These are phyloP conservation scores for Coriolopsis trogii DNA, from an alignment of 1,284 basidiomycete species.

Conservation along the genomic window DNA sequence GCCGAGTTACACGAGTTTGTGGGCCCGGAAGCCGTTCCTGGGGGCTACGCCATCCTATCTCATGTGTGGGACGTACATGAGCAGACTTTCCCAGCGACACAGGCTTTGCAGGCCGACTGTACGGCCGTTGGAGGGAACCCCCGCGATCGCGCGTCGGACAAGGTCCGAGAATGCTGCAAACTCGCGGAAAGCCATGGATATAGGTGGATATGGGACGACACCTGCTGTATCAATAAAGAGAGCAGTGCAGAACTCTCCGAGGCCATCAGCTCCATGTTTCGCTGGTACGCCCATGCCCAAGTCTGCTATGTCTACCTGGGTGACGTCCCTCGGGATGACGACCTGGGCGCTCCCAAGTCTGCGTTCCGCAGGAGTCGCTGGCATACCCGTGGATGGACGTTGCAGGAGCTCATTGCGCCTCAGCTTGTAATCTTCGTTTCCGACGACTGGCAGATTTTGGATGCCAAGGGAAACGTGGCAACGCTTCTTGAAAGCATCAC, in stretches of 20 bases:
- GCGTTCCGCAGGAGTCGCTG: not conserved
- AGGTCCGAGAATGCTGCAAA: not conserved
- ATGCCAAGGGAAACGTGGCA: not conserved
- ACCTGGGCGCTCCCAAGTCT: too few species aligned
- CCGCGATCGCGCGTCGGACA: not conserved
- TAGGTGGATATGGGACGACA: not conserved
- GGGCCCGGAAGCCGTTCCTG: not conserved
- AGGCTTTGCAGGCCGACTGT: not conserved
- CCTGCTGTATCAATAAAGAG: not conserved
- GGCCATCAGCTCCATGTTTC: not conserved
- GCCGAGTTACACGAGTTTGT: not conserved
- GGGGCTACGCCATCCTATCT: not conserved
- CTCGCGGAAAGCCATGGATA: not conserved
- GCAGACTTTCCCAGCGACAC: not conserved
- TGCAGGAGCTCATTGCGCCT: conserved; percentile 1
- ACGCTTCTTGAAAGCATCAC: not conserved
- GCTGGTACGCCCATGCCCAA: not conserved
- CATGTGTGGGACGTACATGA: not conserved
- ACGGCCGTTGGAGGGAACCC: not conserved
- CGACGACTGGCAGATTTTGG: not conserved
- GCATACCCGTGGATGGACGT: not conserved
- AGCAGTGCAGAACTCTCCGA: not conserved
- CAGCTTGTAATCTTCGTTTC: not conserved
- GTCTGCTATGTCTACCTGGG: not conserved
- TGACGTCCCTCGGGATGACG: not conserved